Evolutionary conservation across 192 early-diverging fungal genomes (phyloP).

Genomic region (Podila horticola): DNA sequence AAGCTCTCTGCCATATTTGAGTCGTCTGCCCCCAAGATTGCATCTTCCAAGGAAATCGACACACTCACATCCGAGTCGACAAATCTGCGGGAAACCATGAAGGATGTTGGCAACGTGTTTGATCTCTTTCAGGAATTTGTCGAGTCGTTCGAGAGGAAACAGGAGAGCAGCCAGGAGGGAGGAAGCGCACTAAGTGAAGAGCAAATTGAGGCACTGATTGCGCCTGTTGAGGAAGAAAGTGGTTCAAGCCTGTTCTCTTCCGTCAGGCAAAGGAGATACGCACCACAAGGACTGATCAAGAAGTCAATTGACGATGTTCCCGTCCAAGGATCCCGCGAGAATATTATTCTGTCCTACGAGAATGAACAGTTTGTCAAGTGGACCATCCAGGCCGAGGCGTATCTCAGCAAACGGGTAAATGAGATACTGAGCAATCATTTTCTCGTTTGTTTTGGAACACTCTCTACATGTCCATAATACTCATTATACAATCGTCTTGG

Average conservation of each 20-base stretch:
- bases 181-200: constrained; percentile 23
- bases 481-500: not conserved
- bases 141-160: constrained; percentile 39
- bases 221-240: constrained; percentile 33
- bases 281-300: constrained; percentile 27
- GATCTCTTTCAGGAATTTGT: constrained; percentile 32
- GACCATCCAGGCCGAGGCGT: constrained; percentile 15
- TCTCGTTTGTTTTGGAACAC: not conserved
- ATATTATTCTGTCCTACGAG: constrained; percentile 34
- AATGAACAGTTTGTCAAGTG: constrained; percentile 32
- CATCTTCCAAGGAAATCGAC: constrained; percentile 13
- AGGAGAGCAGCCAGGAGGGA: constrained; percentile 14
- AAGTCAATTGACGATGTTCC: constrained; percentile 20
- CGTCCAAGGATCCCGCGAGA: constrained; percentile 10
- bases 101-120: constrained; percentile 35
- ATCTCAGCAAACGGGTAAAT: constrained; percentile 31
- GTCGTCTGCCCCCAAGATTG: constrained; percentile 18
- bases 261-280: constrained; percentile 20
- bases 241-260: constrained; percentile 9
- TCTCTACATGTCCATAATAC: not conserved
- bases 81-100: constrained; percentile 27
- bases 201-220: constrained; percentile 29
- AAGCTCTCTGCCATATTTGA: constrained; percentile 10
- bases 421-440: not conserved
- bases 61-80: constrained; percentile 18